Base-by-base conservation (phyloP, 73 alveolate genomes). In the Paramecium octaurelia region DNA sequence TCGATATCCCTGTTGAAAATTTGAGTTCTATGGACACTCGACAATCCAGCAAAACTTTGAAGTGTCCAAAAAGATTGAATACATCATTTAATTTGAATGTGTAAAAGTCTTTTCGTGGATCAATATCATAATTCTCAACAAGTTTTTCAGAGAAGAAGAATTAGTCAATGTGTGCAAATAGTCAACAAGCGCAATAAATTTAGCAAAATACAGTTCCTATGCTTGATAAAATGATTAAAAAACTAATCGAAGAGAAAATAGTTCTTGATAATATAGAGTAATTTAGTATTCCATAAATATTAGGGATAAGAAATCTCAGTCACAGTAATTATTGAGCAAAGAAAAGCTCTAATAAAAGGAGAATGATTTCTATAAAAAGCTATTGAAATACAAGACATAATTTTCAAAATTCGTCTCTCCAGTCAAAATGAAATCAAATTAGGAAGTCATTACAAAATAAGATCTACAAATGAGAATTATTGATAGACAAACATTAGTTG, bases 161-260 rank as follows among this genome's bases (percentile, higher is more conserved):
- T 27, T 23, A 44, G 7, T 23, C 75, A 21, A 7, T n/a, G 10
- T 14, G 10, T 43, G 23, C 10, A 0, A 43, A 80, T 80, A 10
- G 8, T 20, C 46, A 42, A 44, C 44, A 80, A 46, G n/a, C 1
- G 9, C 29, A 21, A 14, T 24, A 20, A 64, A 31, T 0, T n/a
- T 54, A 54, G 9, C 8, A 54, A 18, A 54, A 54, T n/a, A 54
- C 18, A 11, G 46, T 64, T 23, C 84, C 91, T n/a, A 42, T 80
- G 48, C 44, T 80, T 23, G 91, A 80, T 48, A 80, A 80, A 80
- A 80, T 80, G 50, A 80, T 80, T 21, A 43, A 48, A 23, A 80
- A 48, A 42, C 9, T 80, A 23, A 46, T 80, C 5, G 91, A 80
- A 20, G 34, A 42, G 20, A 80, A 80, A 46, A 42, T 80, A 12